Evolutionary conservation across 1,284 basidiomycete species (phyloP), one percentile per base, ranked within the genome.

Genomic region (Naganishia cerealis): DNA sequence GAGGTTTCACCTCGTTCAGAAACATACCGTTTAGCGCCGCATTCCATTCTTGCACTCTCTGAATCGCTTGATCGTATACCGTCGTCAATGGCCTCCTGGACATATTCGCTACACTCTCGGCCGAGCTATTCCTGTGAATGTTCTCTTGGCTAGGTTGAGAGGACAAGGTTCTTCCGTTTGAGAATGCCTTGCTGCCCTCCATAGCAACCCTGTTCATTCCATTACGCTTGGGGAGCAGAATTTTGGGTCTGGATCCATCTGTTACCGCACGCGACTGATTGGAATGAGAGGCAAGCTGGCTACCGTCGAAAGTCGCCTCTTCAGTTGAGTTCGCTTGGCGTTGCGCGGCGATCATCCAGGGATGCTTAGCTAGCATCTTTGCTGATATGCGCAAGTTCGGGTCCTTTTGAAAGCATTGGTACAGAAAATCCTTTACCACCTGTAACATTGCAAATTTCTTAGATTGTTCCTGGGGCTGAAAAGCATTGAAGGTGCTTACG

Each of bases 371-470:
- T 9, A 99, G 84, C 81, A 97, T 97, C 81, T 91, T 91, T 2
- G 95, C 95, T 0, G 91, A 90, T 72, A 98, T 89, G 26, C 95
- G 89, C 52, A 99, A 83, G 78, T 97, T 96, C 72, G 88, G 88
- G 77, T 98, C 95, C 80, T 98, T 98, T 82, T 98, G 95, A 80
- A 99, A 99, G 78, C 95, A 98, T 73, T 97, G 94, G 72, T 92
- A 90, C 10, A 99, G 84, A 75, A 98, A 99, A 80, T 98, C 94
- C 76, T 95, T 92, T 73, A 96, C 94, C 70, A 95, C 89, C 62
- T 67, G 42, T 15, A 39, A 38, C 39, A n/a, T 18, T n/a, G 53
- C 8, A 9, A 57, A 58, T 18, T 10, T 39, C 18, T 63, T 53
- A 61, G 55, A 48, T 54, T 21, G 7, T 6, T 13, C 5, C 12